Evolutionary conservation across 768 basidiomycete species (phyloP).

Genomic region (Leccinellum luteum): DNA sequence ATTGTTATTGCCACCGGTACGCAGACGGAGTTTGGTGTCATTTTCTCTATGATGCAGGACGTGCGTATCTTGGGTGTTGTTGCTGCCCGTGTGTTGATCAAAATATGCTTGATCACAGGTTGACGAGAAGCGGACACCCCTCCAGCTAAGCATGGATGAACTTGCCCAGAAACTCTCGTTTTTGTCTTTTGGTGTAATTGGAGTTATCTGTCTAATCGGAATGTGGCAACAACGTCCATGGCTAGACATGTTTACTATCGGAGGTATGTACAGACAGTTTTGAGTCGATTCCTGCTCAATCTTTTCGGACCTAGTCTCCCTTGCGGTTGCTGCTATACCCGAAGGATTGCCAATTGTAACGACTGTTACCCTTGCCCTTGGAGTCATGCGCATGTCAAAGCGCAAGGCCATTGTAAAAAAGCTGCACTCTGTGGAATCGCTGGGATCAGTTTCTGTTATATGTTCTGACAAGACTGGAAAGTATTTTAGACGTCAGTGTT

Average conservation of each 20-base stretch:
- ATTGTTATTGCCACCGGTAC: constrained; percentile 84
- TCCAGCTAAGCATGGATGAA: constrained; percentile 95
- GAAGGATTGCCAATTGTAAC: constrained; percentile 97
- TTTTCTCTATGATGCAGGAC: constrained; percentile 98
- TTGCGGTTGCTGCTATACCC: constrained; percentile 97
- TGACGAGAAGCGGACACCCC: constrained; percentile 88
- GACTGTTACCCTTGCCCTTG: constrained; percentile 93
- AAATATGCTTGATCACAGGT: constrained; percentile 33
- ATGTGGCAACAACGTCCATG: constrained; percentile 81
- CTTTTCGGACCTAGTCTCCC: constrained; percentile 61
- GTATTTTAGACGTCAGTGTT: constrained; percentile 8
- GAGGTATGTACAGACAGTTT: constrained; percentile 54
- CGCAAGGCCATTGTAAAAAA: constrained; percentile 98
- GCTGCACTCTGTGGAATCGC: constrained; percentile 88
- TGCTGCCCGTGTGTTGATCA: background rate
- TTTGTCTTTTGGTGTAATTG: constrained; percentile 91
- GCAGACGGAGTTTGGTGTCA: constrained; percentile 92
- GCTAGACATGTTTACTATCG: constrained; percentile 99
- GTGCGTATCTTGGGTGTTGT: constrained; percentile 39
- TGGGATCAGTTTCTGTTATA: constrained; percentile 95
- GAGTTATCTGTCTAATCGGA: constrained; percentile 88
- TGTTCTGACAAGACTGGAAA: constrained; percentile 95
- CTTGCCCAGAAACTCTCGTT: constrained; percentile 89
- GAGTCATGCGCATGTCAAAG: constrained; percentile 91
- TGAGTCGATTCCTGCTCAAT: constrained; percentile 3